Base-by-base conservation (phyloP, 169 alveolate genomes). In the Cryptosporidium tyzzeri region DNA sequence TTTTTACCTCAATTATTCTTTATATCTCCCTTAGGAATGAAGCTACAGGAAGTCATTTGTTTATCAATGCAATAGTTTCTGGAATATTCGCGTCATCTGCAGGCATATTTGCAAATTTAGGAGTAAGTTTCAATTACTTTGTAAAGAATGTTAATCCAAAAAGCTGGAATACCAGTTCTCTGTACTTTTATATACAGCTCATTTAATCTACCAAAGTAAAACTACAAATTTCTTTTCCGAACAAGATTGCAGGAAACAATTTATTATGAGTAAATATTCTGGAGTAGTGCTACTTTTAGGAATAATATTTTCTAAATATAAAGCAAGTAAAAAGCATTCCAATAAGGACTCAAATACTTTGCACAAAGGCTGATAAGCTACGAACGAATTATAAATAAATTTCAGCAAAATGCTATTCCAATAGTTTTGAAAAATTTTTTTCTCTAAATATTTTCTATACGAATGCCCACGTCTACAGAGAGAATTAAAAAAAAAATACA, bases 381-480 rank as follows among this genome's bases (percentile, higher is more conserved):
- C 0, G n/a, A 26, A 1, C 2, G 12, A 23, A 55, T 55, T 8
- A n/a, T 0, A 35, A 55, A 7, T 55, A 2, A 21, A 16, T 1
- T 21, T 55, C 29, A 26, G 12, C 5, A 21, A 21, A 23, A 55
- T 55, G 35, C 23, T 21, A 23, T 8, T 41, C 16, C 10, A 41
- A 41, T 41, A 12, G 16, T 29, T 26, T 55, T 4, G 18, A 26
- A 26, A n/a, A 26, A n/a, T 3, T 18, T 53, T 21, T 53, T 6
- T 8, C 35, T 31, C 4, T 7, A 4, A 26, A 23, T 4, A 21
- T 44, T 45, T 48, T 45, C 21, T 37, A 14, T 0, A n/a, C 16
- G 9, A 45, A 45, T 70, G 45, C 84, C 62, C 75, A 48, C 75
- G 75, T 80, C 68, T 41, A 45, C 59, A 23, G 39, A 37, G 12